Evolutionary conservation across 73 alveolate species (phyloP).

Genomic region (Tetrahymena malaccensis): DNA sequence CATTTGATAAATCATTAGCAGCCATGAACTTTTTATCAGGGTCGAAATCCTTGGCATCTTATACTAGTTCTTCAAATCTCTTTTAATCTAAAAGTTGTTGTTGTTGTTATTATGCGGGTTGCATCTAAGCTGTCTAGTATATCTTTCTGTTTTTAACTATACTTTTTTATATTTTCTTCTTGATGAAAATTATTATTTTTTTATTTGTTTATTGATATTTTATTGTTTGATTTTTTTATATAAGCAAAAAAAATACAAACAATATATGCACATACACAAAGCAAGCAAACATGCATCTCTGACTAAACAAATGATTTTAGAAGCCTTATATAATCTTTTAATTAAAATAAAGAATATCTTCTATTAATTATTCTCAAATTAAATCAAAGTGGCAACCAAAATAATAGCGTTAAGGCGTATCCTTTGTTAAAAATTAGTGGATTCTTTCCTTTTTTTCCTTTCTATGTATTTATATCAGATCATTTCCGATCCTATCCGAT

Average conservation of each 20-base stretch:
- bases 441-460: neutral
- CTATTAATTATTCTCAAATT: neutral
- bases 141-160: neutral
- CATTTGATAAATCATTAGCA: neutral
- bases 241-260: neutral
- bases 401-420: neutral
- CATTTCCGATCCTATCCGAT: conserved; percentile 1
- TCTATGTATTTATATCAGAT: neutral
- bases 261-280: too few relatives aligned
- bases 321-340: neutral
- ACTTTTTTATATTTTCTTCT: neutral
- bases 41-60: neutral
- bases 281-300: neutral
- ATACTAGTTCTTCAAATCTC: neutral
- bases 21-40: neutral
- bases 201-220: neutral
- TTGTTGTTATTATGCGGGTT: neutral
- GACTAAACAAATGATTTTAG: neutral
- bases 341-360: neutral
- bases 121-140: neutral
- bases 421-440: neutral
- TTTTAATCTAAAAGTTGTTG: neutral
- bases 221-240: neutral
- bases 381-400: neutral
- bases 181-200: neutral